Conservation (phyloP, 2,329 filamentous ascomycete species). For the Juglanconis sp. region DNA sequence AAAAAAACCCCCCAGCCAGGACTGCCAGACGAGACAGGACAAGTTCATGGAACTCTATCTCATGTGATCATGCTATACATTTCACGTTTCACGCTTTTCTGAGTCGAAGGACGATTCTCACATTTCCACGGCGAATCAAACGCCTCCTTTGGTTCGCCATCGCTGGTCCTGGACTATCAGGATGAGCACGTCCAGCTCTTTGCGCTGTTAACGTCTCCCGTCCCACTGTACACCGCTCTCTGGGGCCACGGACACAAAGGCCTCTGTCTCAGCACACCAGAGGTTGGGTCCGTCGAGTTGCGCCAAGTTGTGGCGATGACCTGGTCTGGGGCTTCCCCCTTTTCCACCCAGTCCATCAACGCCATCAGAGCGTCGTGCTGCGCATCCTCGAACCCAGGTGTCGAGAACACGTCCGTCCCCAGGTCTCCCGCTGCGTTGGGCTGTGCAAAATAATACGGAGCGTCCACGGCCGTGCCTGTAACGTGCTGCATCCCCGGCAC, state of each 20-base stretch:
- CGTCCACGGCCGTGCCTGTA: slow-evolving; percentile 25
- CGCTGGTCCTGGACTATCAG: not conserved
- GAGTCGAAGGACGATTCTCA: not conserved
- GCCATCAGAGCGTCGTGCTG: slow-evolving; percentile 29
- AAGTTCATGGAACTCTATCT: too few species aligned
- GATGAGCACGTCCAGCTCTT: slow-evolving; percentile 12
- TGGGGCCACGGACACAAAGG: slow-evolving; percentile 26
- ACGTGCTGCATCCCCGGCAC: slow-evolving; percentile 53
- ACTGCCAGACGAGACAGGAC: too few species aligned
- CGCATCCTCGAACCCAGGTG: slow-evolving; percentile 33
- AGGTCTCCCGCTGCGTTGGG: slow-evolving; percentile 26
- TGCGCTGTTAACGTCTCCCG: slow-evolving; percentile 11
- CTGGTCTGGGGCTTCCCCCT: slow-evolving; percentile 16
- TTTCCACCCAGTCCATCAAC: slow-evolving; percentile 24
- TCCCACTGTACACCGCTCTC: slow-evolving; percentile 15
- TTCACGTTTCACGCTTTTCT: too few species aligned
- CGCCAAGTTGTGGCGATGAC: slow-evolving; percentile 22
- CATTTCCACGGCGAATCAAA: not conserved
- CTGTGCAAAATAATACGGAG: slow-evolving; percentile 34
- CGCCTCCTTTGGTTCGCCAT: not conserved
- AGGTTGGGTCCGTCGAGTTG: slow-evolving; percentile 11
- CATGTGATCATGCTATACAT: too few species aligned
- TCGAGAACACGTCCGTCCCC: slow-evolving; percentile 27
- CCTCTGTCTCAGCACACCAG: slow-evolving; percentile 23
- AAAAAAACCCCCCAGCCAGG: too few species aligned